Evolutionary conservation across 2,329 filamentous ascomycete species (phyloP), one percentile per base, ranked within the genome.

Genomic region (Parascedosporium putredinis): DNA sequence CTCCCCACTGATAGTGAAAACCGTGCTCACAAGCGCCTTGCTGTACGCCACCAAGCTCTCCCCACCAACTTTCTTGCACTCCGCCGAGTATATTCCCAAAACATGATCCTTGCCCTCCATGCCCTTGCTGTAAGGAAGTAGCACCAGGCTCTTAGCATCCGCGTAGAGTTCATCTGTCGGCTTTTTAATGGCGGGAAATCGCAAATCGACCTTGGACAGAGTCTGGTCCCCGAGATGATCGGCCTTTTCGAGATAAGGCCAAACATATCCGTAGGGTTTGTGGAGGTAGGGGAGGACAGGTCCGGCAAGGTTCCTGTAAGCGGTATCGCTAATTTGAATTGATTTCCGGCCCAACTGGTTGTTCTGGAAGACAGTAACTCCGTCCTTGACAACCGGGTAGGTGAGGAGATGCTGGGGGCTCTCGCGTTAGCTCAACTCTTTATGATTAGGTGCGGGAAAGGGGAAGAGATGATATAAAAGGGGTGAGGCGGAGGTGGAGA

Each of bases 331-430:
- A 55, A 93, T 69, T 59, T 85, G 75, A 63, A 96, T 72, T 40
- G 88, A 90, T 70, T 84, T 89, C 65, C 88, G 83, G 62, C 87
- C 90, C 63, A 87, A 84, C 47, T 87, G 83, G 70, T 91, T 88
- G 62, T 78, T 73, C 69, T 89, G 87, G 77, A 94, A 84, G 62
- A 80, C 82, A 53, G 79, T 72, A 67, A 95, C 80, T 60, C 82
- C 73, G 66, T 95, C 88, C 62, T 79, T 80, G 62, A 96, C 78
- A 56, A 94, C 68, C 36, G 91, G 91, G 69, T 95, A 95, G 56
- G 83, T 84, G 58, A 82, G 75, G 55, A 96, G 76, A 64, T 96
- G 90, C 88, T 95, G 40, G n/a, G n/a, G 16, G 4, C 42, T 22
- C 36, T 27, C 20, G 55, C 45, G 29, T 47, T 43, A 50, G 38